Evolutionary conservation across 371 early-diverging fungal genomes (phyloP).

Genomic region (Rhizopus arrhizus): DNA sequence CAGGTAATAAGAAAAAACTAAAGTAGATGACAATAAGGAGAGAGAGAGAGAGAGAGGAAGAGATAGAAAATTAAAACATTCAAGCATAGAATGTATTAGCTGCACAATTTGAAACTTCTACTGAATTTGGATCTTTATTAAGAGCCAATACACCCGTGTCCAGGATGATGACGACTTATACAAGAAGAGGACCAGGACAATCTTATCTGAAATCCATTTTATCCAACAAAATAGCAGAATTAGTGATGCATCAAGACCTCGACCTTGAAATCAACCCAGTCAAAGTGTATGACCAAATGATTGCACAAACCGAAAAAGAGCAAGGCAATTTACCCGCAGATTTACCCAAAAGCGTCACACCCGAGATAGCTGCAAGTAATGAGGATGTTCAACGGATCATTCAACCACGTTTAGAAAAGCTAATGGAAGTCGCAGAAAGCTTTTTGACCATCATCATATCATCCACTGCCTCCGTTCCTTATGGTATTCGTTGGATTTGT

Average conservation of each 20-base stretch:
- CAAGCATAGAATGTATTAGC: constrained; percentile 72
- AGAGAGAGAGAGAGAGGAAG: background rate
- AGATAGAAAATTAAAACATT: too few species aligned
- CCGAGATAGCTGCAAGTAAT: constrained; percentile 77
- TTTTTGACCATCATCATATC: constrained; percentile 84
- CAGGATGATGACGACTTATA: constrained; percentile 95
- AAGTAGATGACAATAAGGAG: too few species aligned
- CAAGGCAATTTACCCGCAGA: constrained; percentile 58
- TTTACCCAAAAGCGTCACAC: constrained; percentile 73
- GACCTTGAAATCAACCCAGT: constrained; percentile 3
- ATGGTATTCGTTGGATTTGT: constrained; percentile 97
- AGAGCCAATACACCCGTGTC: constrained; percentile 95
- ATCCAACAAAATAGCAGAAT: constrained; percentile 72
- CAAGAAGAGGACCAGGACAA: constrained; percentile 90
- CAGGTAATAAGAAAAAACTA: constrained; percentile 58
- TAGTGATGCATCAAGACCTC: constrained; percentile 67
- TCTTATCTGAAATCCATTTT: constrained; percentile 86
- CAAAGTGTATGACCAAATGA: constrained; percentile 60
- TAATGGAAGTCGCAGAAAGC: constrained; percentile 83
- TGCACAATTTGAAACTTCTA: constrained; percentile 86
- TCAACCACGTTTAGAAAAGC: constrained; percentile 74
- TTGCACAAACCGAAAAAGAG: constrained; percentile 71
- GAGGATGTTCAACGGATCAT: constrained; percentile 84
- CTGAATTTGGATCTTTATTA: constrained; percentile 84
- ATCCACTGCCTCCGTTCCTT: constrained; percentile 84